Base-by-base conservation (phyloP, 495 filamentous ascomycete species). In the Xylaria telfairii region DNA sequence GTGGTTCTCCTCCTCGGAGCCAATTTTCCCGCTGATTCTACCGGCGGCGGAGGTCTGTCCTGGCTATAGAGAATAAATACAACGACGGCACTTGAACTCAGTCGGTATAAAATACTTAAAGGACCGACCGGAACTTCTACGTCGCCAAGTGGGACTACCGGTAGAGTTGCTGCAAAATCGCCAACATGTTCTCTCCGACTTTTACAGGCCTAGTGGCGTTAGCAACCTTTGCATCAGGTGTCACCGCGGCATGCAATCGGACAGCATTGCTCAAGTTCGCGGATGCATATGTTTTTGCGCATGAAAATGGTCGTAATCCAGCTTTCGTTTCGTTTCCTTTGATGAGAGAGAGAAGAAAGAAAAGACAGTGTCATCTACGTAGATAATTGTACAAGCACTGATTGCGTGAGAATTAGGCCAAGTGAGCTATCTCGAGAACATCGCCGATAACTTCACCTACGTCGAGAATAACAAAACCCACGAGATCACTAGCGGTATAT, bases 1-100 rank as follows among this genome's bases (percentile, higher is more conserved):
- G 62, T 49, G 37, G 62, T 65, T 65, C 44, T 65, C 44, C 44
- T 37, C 8, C 7, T 32, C 30, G 13, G 47, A 15, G 70, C 73
- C 79, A 79, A 74, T 75, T 77, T 65, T 77, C 73, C 75, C 75
- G 75, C 41, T 71, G 37, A 77, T 77, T 77, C 73, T 77, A 42
- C 75, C 75, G 75, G 73, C 46, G 69, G 73, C 71, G 75, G 73
- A 49, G 47, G 32, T 70, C 41, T 71, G 59, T 19, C 26, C 65
- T 69, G 71, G 39, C 65, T 71, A 71, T 69, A 42, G 26, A 42
- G 46, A 44, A 32, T 39, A 30, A 44, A 64, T 53, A 67, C 53
- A 39, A 60, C 41, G 56, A 28, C 75, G 75, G 75, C 75, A 77
- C 69, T 77, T 77, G 59, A 70, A 44, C 30, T 19, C 21, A 28